A percentile compares a stretch with the other conserved stretches of the same genome.
Evolutionary conservation across 306 rosid genomes (phyloP).

Genomic region (peach (Prunus persica)): Prunus_persica_NCBIv2 NC_034012.1:4153001-4153500

Average conservation of each 20-base stretch:
- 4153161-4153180: constrained; percentile 11
- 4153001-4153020: neutral
- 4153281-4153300: constrained; percentile 12
- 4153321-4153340: neutral
- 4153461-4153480: neutral
- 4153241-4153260: constrained; percentile 17
- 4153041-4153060: neutral
- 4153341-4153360: neutral
- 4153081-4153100: neutral
- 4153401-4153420: neutral
- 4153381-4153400: neutral
- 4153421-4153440: neutral
- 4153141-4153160: constrained; percentile 7
- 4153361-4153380: neutral
- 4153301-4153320: constrained; percentile 16
- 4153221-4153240: constrained; percentile 14
- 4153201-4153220: constrained; percentile 22
- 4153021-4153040: neutral
- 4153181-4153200: constrained; percentile 2
- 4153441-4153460: neutral
- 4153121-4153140: constrained; percentile 5
- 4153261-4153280: constrained; percentile 6
- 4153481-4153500: neutral
- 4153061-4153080: neutral
- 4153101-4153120: neutral